Evolutionary conservation across 768 basidiomycete species (phyloP), one percentile per base, ranked within the genome.

Genomic region (Ephemerocybe angulata): DNA sequence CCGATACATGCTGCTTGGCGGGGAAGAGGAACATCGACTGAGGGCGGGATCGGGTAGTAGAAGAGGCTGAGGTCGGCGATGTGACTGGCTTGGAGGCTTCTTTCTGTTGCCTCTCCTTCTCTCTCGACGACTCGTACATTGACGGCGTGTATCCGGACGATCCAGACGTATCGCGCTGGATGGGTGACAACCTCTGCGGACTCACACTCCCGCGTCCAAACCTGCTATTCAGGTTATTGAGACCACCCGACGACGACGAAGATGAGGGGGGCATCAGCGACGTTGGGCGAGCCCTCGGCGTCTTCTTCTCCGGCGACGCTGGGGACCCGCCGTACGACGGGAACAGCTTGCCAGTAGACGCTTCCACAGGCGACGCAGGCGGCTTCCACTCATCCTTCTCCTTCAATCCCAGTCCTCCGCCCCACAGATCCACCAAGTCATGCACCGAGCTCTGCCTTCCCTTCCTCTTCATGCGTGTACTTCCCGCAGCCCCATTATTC

Each of bases 21-120:
- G 88, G 86, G 61, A 87, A 85, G 27, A 87, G 67, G 65, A 90
- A 78, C 81, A 92, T 82, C n/a, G 91, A 93, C 57, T 91, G 88
- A 21, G 90, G 90, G 4, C 91, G 84, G 31, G 80, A 75, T 33
- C 84, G 81, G 48, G 21, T 37, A 21, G 41, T 24, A 13, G 40
- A 5, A 7, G 52, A 31, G 13, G 27, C 21, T 22, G 55, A 43
- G 27, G 37, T 21, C 29, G 41, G 17, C 25, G 52, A 42, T 24
- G 27, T 29, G 41, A 28, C 41, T 4, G n/a, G n/a, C n/a, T n/a
- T n/a, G n/a, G n/a, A n/a, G n/a, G n/a, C n/a, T n/a, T n/a, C n/a
- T n/a, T n/a, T n/a, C n/a, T n/a, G n/a, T n/a, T n/a, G n/a, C n/a
- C 22, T 21, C 13, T 35, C 13, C 21, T 42, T 40, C 21, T 49